Conservation (phyloP, 495 filamentous ascomycete species). For the Neurospora sp. region DNA sequence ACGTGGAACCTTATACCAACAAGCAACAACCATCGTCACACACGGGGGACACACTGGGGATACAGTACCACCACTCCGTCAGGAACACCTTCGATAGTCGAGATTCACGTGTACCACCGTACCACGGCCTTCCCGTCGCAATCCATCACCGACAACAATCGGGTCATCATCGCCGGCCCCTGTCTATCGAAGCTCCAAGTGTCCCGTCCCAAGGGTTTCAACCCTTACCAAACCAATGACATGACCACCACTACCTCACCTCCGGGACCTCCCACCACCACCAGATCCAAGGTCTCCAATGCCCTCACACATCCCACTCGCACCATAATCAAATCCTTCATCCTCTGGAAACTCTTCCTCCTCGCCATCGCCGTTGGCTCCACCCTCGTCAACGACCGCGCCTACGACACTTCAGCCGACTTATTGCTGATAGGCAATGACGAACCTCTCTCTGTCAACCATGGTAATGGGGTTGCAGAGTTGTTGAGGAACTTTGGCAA, state of each 20-base stretch:
- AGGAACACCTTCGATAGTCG: neutral
- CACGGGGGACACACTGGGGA: neutral
- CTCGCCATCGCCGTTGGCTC: conserved; percentile 46
- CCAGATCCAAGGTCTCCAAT: no score
- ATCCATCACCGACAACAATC: neutral
- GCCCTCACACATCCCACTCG: conserved; percentile 12
- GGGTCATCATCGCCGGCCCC: neutral
- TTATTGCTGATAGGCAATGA: neutral
- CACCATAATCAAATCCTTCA: conserved; percentile 31
- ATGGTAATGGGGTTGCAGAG: neutral
- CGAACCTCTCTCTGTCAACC: neutral
- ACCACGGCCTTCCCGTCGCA: neutral
- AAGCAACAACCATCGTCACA: neutral
- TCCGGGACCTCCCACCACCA: no score
- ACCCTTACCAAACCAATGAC: neutral
- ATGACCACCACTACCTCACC: neutral
- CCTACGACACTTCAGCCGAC: conserved; percentile 83
- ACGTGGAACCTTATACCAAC: neutral
- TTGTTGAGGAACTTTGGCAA: neutral
- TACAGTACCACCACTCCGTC: neutral
- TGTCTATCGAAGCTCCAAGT: neutral
- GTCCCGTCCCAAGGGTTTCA: no score
- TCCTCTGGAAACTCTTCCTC: conserved; percentile 64
- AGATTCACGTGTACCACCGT: neutral
- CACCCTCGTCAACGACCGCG: conserved; percentile 10